phyloP scores from a whole-genome alignment of 441 rosid species.

The Croton setiger region DNA sequence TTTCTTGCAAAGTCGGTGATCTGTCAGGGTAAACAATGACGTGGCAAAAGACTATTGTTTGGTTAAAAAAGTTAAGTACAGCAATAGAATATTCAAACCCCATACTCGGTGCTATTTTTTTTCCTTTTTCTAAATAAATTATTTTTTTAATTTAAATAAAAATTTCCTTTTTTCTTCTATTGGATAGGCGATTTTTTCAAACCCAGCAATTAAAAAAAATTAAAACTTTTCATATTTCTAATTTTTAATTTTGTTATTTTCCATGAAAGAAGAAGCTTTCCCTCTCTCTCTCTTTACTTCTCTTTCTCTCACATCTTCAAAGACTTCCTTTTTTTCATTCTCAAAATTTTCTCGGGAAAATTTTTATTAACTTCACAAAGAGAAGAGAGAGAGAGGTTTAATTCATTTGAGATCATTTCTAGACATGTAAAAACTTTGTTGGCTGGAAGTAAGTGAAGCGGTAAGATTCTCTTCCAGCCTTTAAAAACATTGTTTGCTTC shows the following conservation, averaged over 20 bases:
- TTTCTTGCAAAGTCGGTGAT: not conserved
- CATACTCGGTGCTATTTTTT: not conserved
- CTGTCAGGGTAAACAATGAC: not conserved
- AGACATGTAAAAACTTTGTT: constrained; percentile 11
- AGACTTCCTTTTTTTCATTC: not conserved
- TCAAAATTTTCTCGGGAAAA: constrained; percentile 13
- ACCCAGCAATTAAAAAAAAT: not conserved
- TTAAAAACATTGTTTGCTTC: constrained; percentile 5
- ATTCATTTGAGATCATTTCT: not conserved
- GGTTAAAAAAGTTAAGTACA: not conserved
- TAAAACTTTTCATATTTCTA: constrained; percentile 1
- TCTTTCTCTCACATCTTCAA: constrained; percentile 17
- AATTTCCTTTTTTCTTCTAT: constrained; percentile 12
- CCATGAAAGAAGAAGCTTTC: constrained; percentile 31
- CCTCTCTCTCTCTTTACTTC: too few species aligned
- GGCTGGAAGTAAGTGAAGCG: constrained; percentile 28
- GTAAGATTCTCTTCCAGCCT: constrained; percentile 32
- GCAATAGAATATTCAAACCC: constrained; percentile 4
- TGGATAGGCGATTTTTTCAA: constrained; percentile 52
- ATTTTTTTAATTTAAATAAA: not conserved
- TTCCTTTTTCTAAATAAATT: too few species aligned
- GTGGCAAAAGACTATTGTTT: not conserved
- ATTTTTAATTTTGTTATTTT: constrained; percentile 30
- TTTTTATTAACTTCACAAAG: too few species aligned
- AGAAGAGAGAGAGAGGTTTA: not conserved